Base-by-base conservation (phyloP, 805 yeast genomes). In the Dipodascopsis uninucleata region DNA sequence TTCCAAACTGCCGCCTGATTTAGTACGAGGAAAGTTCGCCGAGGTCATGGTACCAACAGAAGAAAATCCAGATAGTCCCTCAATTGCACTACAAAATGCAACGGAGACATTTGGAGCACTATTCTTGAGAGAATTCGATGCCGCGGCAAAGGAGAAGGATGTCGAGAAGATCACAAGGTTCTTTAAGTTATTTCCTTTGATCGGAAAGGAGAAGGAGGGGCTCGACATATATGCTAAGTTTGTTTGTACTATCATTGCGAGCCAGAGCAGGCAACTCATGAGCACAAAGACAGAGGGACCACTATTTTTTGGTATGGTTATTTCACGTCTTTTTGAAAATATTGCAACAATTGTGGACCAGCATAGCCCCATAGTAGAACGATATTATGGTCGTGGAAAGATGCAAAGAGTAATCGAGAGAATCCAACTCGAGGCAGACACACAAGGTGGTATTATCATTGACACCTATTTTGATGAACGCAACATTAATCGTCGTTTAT, bases 381-480 rank as follows among this genome's bases (percentile, higher is more conserved):
- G 72, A 38, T 82, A 81, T 60, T 93, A 93, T 60, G 95, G 90
- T 16, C 67, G 68, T 2, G 62, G 61, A 4, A 60, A 65, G 20
- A 79, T 89, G 71, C 66, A 74, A 2, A 72, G 73, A 26, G 88
- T 90, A 7, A 72, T 89, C 55, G 77, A 75, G 16, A 76, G 77
- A 39, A 81, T 93, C 25, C 95, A 90, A 64, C 70, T 76, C 39
- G 98, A 93, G 60, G 81, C 93, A 24, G 98, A 93, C 60, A 72
- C 89, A n/a, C 98, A 93, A 60, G 82, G 90, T 21, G 94, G 95
- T 0, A 70, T 93, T 34, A 84, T 93, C 3, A 71, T 85, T 43
- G 97, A 90, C 62, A 85, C 93, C 0, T 86, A 85, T 58, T 76
- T 81, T 68, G 97, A 89, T 56, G 74, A 77, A 23, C 74, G 85